Base-by-base conservation (phyloP, 2,329 filamentous ascomycete genomes). In the Cladophialophora carrionii region DNA sequence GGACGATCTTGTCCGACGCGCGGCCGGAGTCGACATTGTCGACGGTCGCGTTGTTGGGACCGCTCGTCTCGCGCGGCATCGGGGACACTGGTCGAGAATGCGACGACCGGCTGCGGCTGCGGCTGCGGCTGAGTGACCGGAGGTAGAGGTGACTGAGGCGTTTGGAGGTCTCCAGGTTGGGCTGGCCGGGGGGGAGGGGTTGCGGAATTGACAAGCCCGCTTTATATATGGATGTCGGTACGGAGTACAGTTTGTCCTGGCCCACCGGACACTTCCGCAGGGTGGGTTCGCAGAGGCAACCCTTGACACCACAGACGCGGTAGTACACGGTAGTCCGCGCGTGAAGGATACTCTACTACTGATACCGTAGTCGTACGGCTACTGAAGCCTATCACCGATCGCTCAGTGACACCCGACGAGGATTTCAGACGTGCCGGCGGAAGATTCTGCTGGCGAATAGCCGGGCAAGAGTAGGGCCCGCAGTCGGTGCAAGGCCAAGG, bases 1-100 rank as follows among this genome's bases (percentile, higher is more conserved):
- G 72, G 12, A 76, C 74, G 41, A 68, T 61, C 54, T 71, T 69
- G 60, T 55, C 60, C 1, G 32, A 34, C 14, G 14, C 1, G 14
- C 12, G 14, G 2, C 4, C 3, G 3, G 37, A 8, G 6, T 43
- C 37, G 37, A 7, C 37, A n/a, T 43, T 8, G n/a, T n/a, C 2
- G 26, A 6, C 26, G 26, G 26, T 29, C 37, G 37, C 31, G 52
- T 63, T 63, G 22, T 20, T 52, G n/a, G n/a, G n/a, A n/a, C n/a
- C n/a, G 26, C 26, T 29, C 6, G 26, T 29, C 3, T 29, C 32
- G 32, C 43, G n/a, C 5, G 58, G 34, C 64, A 64, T 63, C 12
- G 64, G 60, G 12, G 66, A 68, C 7, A 49, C 46, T 8, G 66
- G 63, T 22, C 54, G 17, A 12, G 66, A 68, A 10, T 29, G 26